Base-by-base conservation (phyloP, 306 rosid genomes). In the Vicia villosa region DNA sequence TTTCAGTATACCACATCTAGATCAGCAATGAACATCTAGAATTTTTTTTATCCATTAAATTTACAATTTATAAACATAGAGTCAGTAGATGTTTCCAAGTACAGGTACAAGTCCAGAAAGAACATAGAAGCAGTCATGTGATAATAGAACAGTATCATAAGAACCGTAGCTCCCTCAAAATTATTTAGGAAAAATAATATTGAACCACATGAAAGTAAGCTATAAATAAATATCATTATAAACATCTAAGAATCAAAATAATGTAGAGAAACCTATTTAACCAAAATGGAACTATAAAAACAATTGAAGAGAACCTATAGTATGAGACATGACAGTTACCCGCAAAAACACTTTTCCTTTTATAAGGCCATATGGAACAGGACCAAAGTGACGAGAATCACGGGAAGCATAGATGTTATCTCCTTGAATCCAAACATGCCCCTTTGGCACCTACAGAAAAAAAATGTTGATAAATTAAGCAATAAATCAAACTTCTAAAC, bases 361-460 rank as follows among this genome's bases (percentile, higher is more conserved):
- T 72, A 93, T 79, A 58, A 90, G 97, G 72, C 94, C 96, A 46
- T 84, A 93, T 21, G 98, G 94, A 76, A 93, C 82, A 51, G 97
- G 89, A 52, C 98, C 96, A 40, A 70, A 93, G 68, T 80, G 79
- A 30, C 96, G 83, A 11, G 98, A 93, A 79, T 93, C 98, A 30
- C 55, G 79, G 21, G 98, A 93, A 37, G 78, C 82, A 52, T 85
- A 90, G 6, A 63, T n/a, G 70, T 93, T 93, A 81, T 93, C 97
- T 63, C 98, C 98, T 69, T 93, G 94, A 86, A 90, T 85, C 98
- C 98, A 93, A 74, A 88, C 89, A 77, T 90, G 98, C 69, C 98
- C 98, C 83, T 85, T 85, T 2, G 98, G 98, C 51, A 90, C 96
- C 98, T 90, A 75, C 50, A 74, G n/a, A 30, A 20, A 30, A 16